Conservation (phyloP, 768 basidiomycete genomes). For the Hortiboletus flavorubellus region DNA sequence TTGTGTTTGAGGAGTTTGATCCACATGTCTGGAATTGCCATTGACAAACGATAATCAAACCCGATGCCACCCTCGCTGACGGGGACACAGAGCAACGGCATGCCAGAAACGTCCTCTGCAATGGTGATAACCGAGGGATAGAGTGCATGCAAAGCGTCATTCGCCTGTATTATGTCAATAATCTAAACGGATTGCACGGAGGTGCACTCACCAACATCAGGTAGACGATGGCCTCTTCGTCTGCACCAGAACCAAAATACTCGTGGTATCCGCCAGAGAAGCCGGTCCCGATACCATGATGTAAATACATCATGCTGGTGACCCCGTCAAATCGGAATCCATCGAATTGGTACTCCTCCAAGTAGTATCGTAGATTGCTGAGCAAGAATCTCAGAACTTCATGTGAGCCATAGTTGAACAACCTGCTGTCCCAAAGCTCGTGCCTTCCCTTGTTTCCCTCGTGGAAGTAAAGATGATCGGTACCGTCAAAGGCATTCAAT, state of each 20-base stretch:
- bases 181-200: background rate
- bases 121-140: conserved; percentile 86
- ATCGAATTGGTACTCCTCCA: conserved; percentile 95
- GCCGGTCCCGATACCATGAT: conserved; percentile 96
- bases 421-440: conserved; percentile 95
- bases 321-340: conserved; percentile 99
- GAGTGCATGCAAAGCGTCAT: conserved; percentile 79
- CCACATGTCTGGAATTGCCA: conserved; percentile 99
- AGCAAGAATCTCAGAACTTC: conserved; percentile 94
- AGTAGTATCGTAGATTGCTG: conserved; percentile 92
- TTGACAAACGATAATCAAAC: conserved; percentile 96
- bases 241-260: conserved; percentile 86
- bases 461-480: conserved; percentile 97
- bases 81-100: conserved; percentile 89
- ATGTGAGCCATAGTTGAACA: conserved; percentile 95
- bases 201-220: conserved; percentile 82
- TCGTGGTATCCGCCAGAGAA: conserved; percentile 99
- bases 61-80: conserved; percentile 84
- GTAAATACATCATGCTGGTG: conserved; percentile 98
- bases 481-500: conserved; percentile 94
- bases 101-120: conserved; percentile 98
- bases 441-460: conserved; percentile 87
- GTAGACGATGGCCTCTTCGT: conserved; percentile 89
- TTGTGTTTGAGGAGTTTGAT: conserved; percentile 97
- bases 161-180: conserved; percentile 62